Base-by-base conservation (phyloP, 1,284 basidiomycete genomes). In the Ganoderma meredithae region DNA sequence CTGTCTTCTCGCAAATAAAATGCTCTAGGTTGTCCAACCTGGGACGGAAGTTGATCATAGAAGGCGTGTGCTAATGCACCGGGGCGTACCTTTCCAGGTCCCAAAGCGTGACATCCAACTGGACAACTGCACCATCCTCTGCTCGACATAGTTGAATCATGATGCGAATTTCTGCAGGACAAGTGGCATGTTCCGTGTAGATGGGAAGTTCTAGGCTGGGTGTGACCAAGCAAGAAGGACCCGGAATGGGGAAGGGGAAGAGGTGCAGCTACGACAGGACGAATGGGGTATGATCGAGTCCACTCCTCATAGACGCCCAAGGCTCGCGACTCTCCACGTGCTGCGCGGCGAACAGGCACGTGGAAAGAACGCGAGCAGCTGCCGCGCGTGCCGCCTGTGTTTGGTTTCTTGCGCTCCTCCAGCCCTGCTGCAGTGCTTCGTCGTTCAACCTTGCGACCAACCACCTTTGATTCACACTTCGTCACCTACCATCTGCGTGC, bases 1-100 rank as follows among this genome's bases (percentile, higher is more conserved):
- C 89, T 63, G 86, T 90, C 75, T 92, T 88, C 75, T 90, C 85
- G 60, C 88, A 84, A 3, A 94, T 76, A 70, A 93, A 92, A 15
- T 79, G 70, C 70, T 93, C 91, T 41, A 94, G 81, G 75, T 82
- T 88, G 62, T 87, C 89, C 49, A 80, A 81, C 71, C 91, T 93
- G 68, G 10, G 15, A 13, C 22, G 6, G 27, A 17, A 31, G 27
- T 55, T 15, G 13, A 19, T 27, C 19, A 1, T 27, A 2, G 49
- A 66, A 22, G 47, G 44, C 27, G 25, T 25, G 27, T n/a, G 55
- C 13, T 31, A 39, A 49, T 25, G 10, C 22, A 17, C 9, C 19
- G 7, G 19, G 19, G 40, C 31, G 55, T 66, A 75, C 93, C 87
- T 84, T 80, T 93, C 91, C 67, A 94, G 89, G 74, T 94, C 92